Evolutionary conservation across 495 filamentous ascomycete species (phyloP).

Genomic region (Podospora pseudopauciseta): DNA sequence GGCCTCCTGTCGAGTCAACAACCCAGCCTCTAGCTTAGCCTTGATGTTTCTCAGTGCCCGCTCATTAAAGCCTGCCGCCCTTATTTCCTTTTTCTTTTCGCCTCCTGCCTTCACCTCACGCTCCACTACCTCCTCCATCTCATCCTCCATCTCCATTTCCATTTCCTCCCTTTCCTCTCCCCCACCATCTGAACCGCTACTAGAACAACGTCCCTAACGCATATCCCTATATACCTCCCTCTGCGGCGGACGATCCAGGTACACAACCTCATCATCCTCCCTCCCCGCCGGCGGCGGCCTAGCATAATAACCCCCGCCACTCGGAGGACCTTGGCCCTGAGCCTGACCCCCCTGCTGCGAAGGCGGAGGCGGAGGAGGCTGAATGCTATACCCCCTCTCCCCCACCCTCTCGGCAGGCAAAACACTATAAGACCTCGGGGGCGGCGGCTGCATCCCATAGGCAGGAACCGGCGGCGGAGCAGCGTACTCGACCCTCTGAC

Average conservation of each 20-base stretch:
- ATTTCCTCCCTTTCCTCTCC: not conserved
- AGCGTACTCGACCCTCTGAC: constrained; percentile 41
- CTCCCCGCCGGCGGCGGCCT: constrained; percentile 15
- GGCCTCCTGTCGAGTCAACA: too few relatives aligned
- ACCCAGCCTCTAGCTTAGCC: too few relatives aligned
- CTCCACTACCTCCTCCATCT: not conserved
- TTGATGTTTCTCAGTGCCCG: too few relatives aligned
- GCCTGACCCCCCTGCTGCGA: not conserved
- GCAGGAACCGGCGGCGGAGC: constrained; percentile 15
- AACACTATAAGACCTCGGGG: constrained; percentile 44
- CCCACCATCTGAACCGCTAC: constrained; percentile 20
- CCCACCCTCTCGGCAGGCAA: constrained; percentile 28
- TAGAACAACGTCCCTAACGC: constrained; percentile 9
- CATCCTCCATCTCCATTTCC: not conserved
- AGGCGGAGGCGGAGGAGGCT: constrained; percentile 19
- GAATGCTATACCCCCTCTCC: constrained; percentile 36
- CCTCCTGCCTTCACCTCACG: not conserved
- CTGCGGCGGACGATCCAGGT: constrained; percentile 39
- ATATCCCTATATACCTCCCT: constrained; percentile 24
- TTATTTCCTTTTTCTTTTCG: not conserved
- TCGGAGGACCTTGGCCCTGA: constrained; percentile 9
- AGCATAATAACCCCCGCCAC: constrained; percentile 29
- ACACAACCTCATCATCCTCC: constrained; percentile 45
- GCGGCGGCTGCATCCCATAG: constrained; percentile 33
- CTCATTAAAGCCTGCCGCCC: too few relatives aligned